These are phyloP conservation scores for Gonapodya prolifera DNA, from an alignment of 192 early-diverging fungal species.

Conservation along the genomic window DNA sequence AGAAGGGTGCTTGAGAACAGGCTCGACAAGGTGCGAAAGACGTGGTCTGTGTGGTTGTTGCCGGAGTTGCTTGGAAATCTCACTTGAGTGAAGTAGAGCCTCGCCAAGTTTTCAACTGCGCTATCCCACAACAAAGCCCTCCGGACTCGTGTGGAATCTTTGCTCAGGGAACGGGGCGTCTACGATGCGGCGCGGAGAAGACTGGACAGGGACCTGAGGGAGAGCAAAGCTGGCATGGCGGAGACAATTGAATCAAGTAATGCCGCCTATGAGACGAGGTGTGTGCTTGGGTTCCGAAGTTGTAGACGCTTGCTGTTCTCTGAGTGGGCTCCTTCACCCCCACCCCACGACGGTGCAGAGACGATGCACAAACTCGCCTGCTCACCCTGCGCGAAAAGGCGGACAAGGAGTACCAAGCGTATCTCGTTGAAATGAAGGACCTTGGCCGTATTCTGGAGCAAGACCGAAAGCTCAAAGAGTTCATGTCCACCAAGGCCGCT, in stretches of 20 bases:
- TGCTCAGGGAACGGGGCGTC: conserved; percentile 38
- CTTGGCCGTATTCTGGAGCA: conserved; percentile 42
- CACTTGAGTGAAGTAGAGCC: conserved; percentile 14
- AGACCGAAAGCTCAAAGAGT: conserved; percentile 41
- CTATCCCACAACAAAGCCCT: conserved; percentile 42
- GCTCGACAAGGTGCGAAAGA: conserved; percentile 29
- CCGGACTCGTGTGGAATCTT: conserved; percentile 34
- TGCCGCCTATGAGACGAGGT: conserved; percentile 47
- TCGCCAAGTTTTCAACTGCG: conserved; percentile 47
- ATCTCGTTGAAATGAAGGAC: conserved; percentile 50
- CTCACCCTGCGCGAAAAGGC: conserved; percentile 40
- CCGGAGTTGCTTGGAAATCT: background rate
- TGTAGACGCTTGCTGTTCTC: background rate
- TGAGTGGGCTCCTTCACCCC: background rate
- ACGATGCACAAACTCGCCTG: conserved; percentile 45
- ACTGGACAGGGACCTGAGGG: conserved; percentile 37
- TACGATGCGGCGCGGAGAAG: conserved; percentile 47
- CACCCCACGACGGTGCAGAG: conserved; percentile 13
- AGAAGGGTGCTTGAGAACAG: conserved; percentile 39
- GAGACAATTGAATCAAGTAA: conserved; percentile 48
- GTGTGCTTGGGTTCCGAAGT: background rate
- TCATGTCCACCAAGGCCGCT: conserved; percentile 45
- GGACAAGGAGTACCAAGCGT: conserved; percentile 49
- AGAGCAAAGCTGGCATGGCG: conserved; percentile 48
- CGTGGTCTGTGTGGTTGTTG: background rate